Conservation (phyloP, 2,329 filamentous ascomycete genomes). For the Penicillium sp. region DNA sequence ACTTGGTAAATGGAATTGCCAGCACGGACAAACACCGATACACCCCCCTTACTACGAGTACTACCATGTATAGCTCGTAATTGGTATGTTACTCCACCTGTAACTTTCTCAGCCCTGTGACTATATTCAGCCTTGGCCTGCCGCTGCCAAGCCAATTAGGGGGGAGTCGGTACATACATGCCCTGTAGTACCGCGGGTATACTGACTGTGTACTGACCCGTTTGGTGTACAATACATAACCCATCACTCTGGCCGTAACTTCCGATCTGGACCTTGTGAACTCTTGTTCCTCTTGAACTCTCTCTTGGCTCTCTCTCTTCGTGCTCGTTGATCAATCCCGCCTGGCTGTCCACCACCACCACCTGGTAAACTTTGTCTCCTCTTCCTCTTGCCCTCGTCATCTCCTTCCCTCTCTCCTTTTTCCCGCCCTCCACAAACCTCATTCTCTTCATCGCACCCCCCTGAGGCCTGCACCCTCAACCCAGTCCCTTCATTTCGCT, state of each 20-base stretch:
- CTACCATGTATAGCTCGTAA: too few relatives aligned
- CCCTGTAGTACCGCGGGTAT: not conserved
- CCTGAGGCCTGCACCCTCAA: not conserved
- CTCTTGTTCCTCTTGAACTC: not conserved
- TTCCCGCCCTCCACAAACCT: not conserved
- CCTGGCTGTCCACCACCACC: not conserved
- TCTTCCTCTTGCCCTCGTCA: constrained; percentile 12
- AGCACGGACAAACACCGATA: too few relatives aligned
- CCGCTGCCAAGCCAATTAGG: not conserved
- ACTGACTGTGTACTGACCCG: too few relatives aligned
- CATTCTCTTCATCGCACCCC: not conserved
- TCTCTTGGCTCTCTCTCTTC: not conserved
- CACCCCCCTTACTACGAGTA: too few relatives aligned
- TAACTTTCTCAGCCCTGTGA: not conserved
- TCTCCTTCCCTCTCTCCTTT: constrained; percentile 8
- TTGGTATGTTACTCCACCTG: too few relatives aligned
- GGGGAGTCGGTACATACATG: not conserved
- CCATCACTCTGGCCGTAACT: too few relatives aligned
- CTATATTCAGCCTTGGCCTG: not conserved
- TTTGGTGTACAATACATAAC: too few relatives aligned
- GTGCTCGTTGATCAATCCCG: not conserved
- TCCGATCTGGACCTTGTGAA: not conserved
- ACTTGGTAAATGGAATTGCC: not conserved
- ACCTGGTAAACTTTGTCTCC: constrained; percentile 19
- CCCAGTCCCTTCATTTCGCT: constrained; percentile 5